These are phyloP conservation scores for Diaporthe capsici DNA, from an alignment of 2,329 filamentous ascomycete species.

Conservation along the genomic window DNA sequence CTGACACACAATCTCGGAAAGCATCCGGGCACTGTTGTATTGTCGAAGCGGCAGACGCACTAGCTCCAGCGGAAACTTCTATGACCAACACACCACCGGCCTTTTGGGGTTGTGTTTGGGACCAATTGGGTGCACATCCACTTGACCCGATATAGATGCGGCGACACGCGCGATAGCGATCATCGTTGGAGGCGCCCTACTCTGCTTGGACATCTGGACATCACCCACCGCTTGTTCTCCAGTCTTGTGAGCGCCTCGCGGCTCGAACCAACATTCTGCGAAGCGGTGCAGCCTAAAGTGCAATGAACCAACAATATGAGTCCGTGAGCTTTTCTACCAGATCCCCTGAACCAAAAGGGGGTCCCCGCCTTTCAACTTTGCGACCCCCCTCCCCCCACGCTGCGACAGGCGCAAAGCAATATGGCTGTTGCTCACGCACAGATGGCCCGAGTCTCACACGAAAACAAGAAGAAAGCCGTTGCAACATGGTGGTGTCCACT, in stretches of 20 bases:
- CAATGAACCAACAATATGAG: background rate
- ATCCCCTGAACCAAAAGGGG: background rate
- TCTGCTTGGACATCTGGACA: conserved; percentile 21
- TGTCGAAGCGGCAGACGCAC: conserved; percentile 24
- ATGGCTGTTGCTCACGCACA: conserved; percentile 10
- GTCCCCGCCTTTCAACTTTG: background rate
- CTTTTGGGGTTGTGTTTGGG: background rate
- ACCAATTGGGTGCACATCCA: conserved; percentile 22
- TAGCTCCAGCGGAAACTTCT: conserved; percentile 18
- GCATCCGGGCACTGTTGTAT: conserved; percentile 25
- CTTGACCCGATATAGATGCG: conserved; percentile 20
- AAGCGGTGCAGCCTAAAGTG: background rate
- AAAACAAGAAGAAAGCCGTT: conserved; percentile 34
- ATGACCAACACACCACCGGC: conserved; percentile 9
- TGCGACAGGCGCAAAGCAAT: background rate
- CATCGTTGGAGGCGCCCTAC: background rate
- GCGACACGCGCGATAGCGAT: conserved; percentile 23
- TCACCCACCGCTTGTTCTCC: conserved; percentile 10
- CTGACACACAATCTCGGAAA: conserved; percentile 24
- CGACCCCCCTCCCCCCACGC: background rate
- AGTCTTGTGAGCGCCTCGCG: background rate
- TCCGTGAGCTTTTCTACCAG: background rate
- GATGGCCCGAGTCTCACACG: conserved; percentile 26
- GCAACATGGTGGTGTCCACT: background rate
- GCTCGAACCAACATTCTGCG: background rate